Base-by-base conservation (phyloP, 2,329 filamentous ascomycete genomes). In the Xylariaceae sp. region DNA sequence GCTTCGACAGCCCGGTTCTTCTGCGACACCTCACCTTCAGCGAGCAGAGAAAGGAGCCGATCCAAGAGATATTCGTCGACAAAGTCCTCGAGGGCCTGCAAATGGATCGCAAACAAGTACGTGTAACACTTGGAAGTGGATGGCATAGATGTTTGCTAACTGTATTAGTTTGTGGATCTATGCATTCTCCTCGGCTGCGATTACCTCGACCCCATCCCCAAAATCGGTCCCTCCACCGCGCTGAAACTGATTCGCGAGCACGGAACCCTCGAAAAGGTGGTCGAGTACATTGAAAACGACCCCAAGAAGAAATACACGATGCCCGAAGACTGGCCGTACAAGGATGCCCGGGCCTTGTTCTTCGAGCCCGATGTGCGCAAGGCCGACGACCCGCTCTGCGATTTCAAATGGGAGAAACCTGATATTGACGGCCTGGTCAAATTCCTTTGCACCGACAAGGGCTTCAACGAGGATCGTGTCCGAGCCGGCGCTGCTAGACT, bases 151-250 rank as follows among this genome's bases (percentile, higher is more conserved):
- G 6, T 19, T 32, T 49, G 31, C 41, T 44, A 33, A 34, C 36
- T 47, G 31, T 41, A 27, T 2, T 13, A 96, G 83, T 98, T 98
- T 61, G 88, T 98, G 56, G 92, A 98, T 62, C 80, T 98, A 35
- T 98, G 92, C 59, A 98, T 98, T 55, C 77, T 98, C 9, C 84
- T 98, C 31, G 92, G 92, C 53, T 98, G 92, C 65, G 92, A 98
- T 62, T 98, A 98, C 59, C 80, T 97, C 59, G 92, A 98, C 54
- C 90, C 92, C 0, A 85, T 98, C 51, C 92, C 92, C 54, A 96
- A 95, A 60, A 74, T 98, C 48, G 92, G 92, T 14, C 90, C 92
- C 4, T 83, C 81, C 54, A 96, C 92, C 1, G 92, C 92, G 2
- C 73, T 97, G 37, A 94, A 94, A 62, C 72, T 98, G 44, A 96